phyloP scores from a whole-genome alignment of 108 stramenopile species.

The Fragilaria crotonensis region DNA sequence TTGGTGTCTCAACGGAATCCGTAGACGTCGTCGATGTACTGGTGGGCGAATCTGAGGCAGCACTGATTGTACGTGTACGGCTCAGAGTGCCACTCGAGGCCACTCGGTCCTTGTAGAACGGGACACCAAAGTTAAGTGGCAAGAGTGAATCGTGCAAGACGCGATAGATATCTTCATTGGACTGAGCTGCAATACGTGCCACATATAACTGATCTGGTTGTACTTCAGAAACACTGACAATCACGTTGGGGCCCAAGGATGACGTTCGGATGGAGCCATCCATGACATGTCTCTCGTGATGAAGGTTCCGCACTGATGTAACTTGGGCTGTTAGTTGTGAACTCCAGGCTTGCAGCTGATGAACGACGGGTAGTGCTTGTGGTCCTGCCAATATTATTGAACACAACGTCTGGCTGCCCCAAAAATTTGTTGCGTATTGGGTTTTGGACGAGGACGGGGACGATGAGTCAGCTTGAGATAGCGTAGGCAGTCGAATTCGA shows the following conservation, averaged over 20 bases:
- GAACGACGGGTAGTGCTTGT: background rate
- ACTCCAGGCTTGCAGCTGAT: background rate
- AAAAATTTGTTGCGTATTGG: background rate
- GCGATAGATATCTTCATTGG: constrained; percentile 58
- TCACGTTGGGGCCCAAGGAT: constrained; percentile 19
- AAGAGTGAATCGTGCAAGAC: constrained; percentile 33
- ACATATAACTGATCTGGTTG: constrained; percentile 16
- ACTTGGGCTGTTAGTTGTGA: background rate
- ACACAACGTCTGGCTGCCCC: background rate
- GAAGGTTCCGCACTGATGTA: background rate
- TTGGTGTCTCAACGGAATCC: background rate
- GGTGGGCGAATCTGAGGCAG: background rate
- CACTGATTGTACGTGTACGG: background rate
- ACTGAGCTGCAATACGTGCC: constrained; percentile 28
- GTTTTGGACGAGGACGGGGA: background rate
- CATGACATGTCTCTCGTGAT: background rate
- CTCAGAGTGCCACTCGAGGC: constrained; percentile 1
- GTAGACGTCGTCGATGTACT: background rate
- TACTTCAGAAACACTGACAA: constrained; percentile 25
- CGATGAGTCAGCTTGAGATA: background rate
- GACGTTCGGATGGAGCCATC: background rate
- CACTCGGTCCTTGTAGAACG: constrained; percentile 42
- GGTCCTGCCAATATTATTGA: background rate
- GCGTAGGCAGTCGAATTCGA: background rate
- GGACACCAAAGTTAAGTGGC: constrained; percentile 33